Evolutionary conservation across 2,329 filamentous ascomycete genomes (phyloP).

Genomic region (Colletotrichum spinosum): DNA sequence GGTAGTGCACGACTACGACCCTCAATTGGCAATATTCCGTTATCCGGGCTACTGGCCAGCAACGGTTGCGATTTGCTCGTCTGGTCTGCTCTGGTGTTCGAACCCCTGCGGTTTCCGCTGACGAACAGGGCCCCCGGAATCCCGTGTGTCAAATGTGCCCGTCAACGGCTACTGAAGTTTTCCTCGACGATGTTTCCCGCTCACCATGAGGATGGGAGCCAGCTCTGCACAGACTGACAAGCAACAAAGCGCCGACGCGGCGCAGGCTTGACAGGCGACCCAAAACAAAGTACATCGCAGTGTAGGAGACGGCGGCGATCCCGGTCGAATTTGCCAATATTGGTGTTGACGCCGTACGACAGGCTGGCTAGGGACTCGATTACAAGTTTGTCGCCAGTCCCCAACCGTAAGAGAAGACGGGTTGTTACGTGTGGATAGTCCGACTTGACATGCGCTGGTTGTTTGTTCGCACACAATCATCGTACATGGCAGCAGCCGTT

Average conservation of each 20-base stretch:
- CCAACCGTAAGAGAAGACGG: too few species aligned
- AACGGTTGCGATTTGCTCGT: constrained; percentile 35
- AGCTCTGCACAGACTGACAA: constrained; percentile 2
- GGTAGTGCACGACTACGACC: neutral
- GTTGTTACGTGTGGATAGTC: too few species aligned
- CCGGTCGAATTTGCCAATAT: neutral
- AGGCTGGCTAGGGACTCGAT: too few species aligned
- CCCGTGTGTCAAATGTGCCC: constrained; percentile 11
- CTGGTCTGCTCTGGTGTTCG: constrained; percentile 8
- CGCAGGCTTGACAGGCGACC: constrained; percentile 7
- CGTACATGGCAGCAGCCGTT: too few species aligned
- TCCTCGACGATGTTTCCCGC: neutral
- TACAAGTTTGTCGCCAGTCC: too few species aligned
- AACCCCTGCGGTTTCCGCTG: constrained; percentile 22
- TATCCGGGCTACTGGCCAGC: constrained; percentile 30
- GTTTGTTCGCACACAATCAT: too few species aligned
- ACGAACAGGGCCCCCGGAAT: constrained; percentile 27
- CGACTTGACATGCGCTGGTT: too few species aligned
- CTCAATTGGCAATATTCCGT: constrained; percentile 22
- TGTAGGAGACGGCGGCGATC: neutral
- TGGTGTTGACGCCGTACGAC: neutral
- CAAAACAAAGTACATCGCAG: neutral
- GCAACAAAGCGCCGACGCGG: constrained; percentile 17
- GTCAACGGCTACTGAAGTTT: neutral
- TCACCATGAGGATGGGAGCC: neutral